Base-by-base conservation (phyloP, 345 rosid genomes). In the Arabis hirsuta region DNA sequence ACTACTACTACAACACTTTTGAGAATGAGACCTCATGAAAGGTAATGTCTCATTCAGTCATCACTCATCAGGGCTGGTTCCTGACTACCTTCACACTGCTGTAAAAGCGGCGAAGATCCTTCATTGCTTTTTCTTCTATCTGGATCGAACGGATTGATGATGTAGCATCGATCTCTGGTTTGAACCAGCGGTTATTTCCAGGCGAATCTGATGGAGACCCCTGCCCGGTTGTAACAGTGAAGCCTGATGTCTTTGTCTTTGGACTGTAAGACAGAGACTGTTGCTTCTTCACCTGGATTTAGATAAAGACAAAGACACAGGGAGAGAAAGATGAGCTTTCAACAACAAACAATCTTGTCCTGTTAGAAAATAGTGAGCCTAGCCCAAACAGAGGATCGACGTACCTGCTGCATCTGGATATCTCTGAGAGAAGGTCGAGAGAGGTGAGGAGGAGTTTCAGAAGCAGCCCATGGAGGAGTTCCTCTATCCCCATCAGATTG, bases 71-170 rank as follows among this genome's bases (percentile, higher is more conserved):
- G 12, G 69, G 78, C 70, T 81, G 84, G 77, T 82, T 90, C 81
- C 82, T 88, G 57, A 87, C 90, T 16, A 95, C 81, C 85, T 90
- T 95, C 22, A 90, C 99, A 11, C 78, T 90, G 84, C 90, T 86
- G 79, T 95, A 91, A 78, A 87, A 80, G 42, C 98, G 93, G 69
- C 90, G 88, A 36, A 91, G 87, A 73, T 91, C 98, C 82, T 90
- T 95, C 80, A 91, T 90, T 19, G 98, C 99, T 83, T 81, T 89
- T 80, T 91, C 99, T 79, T 95, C 99, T 0, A 91, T 87, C 83
- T 95, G 97, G 69, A 95, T 95, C 0, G 97, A 88, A 1, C 96
- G 88, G 39, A 95, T 82, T 5, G 97, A 82, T 11, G 99, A 90
- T 4, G 93, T 84, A 34, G 86, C 50, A 59, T 86, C 88, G 0